phyloP scores from a whole-genome alignment of 75 land plant genomes.

The Cryptomeria japonica region DNA sequence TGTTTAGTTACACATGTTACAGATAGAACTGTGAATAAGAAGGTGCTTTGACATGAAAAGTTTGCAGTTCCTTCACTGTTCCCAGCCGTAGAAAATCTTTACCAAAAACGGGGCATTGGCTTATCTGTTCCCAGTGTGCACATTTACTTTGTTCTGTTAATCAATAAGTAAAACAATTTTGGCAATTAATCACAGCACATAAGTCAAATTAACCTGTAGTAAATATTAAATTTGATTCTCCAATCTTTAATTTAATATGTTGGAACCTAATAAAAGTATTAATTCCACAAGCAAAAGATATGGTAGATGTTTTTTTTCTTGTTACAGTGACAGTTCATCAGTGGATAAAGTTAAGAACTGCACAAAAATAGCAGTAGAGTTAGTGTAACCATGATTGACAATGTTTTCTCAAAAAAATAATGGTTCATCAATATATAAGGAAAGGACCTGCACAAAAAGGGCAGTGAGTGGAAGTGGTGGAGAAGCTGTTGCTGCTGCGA shows the following conservation, averaged over 20 bases:
- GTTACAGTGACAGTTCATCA: not conserved
- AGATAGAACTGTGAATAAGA: not conserved
- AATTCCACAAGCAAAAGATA: not conserved
- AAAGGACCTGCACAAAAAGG: conserved; percentile 77
- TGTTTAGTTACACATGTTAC: not conserved
- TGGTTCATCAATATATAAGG: not conserved
- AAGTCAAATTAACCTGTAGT: not conserved
- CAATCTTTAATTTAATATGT: not conserved
- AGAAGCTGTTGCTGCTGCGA: conserved; percentile 45
- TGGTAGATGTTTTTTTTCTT: not conserved
- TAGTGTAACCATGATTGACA: conserved; percentile 29
- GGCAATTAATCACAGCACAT: not conserved
- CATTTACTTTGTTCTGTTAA: not conserved
- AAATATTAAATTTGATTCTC: not conserved
- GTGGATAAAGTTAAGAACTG: conserved; percentile 47
- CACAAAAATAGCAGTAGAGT: conserved; percentile 74
- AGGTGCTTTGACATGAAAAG: not conserved
- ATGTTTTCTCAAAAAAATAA: not conserved
- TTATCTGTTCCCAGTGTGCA: not conserved
- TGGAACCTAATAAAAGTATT: not conserved
- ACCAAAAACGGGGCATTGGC: not conserved
- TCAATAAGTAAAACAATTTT: not conserved
- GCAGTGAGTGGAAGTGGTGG: conserved; percentile 82
- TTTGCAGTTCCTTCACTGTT: not conserved
- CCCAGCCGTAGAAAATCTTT: not conserved